Conservation (phyloP, 2,329 filamentous ascomycete genomes). For the Sporothrix brasiliensis region DNA sequence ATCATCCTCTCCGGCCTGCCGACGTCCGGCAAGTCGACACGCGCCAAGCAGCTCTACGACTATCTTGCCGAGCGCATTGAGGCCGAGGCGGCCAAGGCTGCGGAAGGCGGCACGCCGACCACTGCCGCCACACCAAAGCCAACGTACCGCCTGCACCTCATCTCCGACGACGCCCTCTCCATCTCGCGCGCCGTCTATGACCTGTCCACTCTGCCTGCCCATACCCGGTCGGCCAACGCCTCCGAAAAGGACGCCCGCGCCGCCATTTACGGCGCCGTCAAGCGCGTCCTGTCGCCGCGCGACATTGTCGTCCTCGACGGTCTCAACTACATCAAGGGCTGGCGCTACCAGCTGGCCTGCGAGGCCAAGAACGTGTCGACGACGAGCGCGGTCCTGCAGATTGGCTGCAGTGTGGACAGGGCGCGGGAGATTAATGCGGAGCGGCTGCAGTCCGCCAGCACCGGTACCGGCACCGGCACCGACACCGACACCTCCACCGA, state of each 20-base stretch:
- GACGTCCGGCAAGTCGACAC: constrained; percentile 69
- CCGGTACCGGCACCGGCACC: constrained; percentile 31
- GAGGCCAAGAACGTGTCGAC: constrained; percentile 80
- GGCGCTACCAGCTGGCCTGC: constrained; percentile 83
- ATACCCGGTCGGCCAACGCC: constrained; percentile 70
- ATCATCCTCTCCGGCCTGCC: constrained; percentile 69
- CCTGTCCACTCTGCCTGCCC: constrained; percentile 57
- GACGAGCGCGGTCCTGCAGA: constrained; percentile 71
- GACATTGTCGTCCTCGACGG: constrained; percentile 80
- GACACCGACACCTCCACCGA: constrained; percentile 39
- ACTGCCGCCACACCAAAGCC: constrained; percentile 38
- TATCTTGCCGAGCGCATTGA: constrained; percentile 64
- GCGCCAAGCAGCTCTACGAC: constrained; percentile 65
- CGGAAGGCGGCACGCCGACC: background rate
- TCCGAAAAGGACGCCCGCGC: constrained; percentile 82
- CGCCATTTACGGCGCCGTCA: constrained; percentile 74
- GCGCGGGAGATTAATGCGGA: constrained; percentile 63
- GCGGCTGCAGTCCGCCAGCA: constrained; percentile 46
- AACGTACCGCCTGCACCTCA: constrained; percentile 69
- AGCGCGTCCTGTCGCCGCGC: constrained; percentile 69
- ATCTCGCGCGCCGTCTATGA: constrained; percentile 73
- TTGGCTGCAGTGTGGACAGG: constrained; percentile 59
- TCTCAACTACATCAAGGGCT: constrained; percentile 87
- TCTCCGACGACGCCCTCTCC: constrained; percentile 72
- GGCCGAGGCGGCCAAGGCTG: constrained; percentile 36